Percentiles rank a stretch among this genome's conserved stretches.
phyloP scores from a whole-genome alignment of 2,329 filamentous ascomycete genomes.

The Bipolaris oryzae region DNA sequence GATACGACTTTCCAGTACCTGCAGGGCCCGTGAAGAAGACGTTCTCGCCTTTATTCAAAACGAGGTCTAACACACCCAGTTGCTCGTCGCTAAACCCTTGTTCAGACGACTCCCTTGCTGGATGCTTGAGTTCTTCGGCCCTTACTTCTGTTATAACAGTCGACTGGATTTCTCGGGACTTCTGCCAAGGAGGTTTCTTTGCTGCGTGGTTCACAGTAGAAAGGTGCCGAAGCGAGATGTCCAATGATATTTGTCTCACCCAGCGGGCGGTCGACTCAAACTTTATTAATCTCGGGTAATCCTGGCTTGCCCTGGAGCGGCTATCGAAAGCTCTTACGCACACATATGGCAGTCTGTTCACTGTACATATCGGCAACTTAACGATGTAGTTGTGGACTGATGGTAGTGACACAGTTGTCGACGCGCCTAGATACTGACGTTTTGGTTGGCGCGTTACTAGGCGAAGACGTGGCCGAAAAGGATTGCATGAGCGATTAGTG shows the following conservation, averaged over 20 bases:
- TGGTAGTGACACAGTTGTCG: too few relatives aligned
- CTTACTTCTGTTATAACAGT: background rate
- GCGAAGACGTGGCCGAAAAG: too few relatives aligned
- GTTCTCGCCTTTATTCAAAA: conserved; percentile 79
- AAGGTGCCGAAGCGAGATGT: background rate
- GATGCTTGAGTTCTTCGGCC: background rate
- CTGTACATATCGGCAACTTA: too few relatives aligned
- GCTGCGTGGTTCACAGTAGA: background rate
- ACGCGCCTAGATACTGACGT: too few relatives aligned
- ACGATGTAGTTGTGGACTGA: too few relatives aligned
- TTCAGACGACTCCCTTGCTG: background rate
- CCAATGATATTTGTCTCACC: background rate
- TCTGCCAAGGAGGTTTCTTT: background rate
- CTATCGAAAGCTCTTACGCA: too few relatives aligned
- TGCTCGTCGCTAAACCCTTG: conserved; percentile 73
- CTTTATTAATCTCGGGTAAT: background rate
- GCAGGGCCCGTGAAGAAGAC: conserved; percentile 98
- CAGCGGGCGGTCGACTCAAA: background rate
- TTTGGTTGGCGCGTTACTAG: too few relatives aligned
- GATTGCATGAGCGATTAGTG: too few relatives aligned
- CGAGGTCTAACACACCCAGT: conserved; percentile 78
- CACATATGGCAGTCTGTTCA: too few relatives aligned
- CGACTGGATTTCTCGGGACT: background rate
- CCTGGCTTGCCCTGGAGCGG: too few relatives aligned
- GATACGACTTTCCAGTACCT: conserved; percentile 91